phyloP scores from a whole-genome alignment of 1,284 basidiomycete species.

The Austropuccinia psidii region DNA sequence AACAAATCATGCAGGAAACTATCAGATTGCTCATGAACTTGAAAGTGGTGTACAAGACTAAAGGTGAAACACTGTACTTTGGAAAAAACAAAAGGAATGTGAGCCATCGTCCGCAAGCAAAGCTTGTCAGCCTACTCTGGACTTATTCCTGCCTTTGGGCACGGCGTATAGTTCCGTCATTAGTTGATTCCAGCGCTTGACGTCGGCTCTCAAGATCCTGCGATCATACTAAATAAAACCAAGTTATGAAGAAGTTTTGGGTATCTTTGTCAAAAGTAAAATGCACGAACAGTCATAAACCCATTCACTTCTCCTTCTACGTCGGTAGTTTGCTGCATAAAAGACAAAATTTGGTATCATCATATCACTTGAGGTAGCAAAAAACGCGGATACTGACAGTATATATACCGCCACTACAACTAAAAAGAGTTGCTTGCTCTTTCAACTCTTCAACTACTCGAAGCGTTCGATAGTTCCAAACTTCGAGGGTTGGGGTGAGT shows the following conservation, averaged over 20 bases:
- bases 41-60: too few relatives aligned
- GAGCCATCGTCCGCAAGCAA: too few relatives aligned
- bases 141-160: too few relatives aligned
- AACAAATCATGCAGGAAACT: too few relatives aligned
- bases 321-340: slow-evolving; percentile 30
- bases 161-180: not conserved
- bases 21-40: too few relatives aligned
- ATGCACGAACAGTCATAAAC: slow-evolving; percentile 12
- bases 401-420: slow-evolving; percentile 32
- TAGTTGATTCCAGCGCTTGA: slow-evolving; percentile 5
- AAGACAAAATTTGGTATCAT: not conserved
- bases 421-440: slow-evolving; percentile 1
- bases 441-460: slow-evolving; percentile 13
- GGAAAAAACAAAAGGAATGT: too few relatives aligned
- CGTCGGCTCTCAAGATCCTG: slow-evolving; percentile 13
- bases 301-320: slow-evolving; percentile 33
- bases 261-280: not conserved
- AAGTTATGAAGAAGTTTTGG: not conserved
- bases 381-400: slow-evolving; percentile 3
- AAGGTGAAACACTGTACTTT: too few relatives aligned
- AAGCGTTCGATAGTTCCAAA: slow-evolving; percentile 28
- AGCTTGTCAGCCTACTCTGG: too few relatives aligned
- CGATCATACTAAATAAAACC: slow-evolving; percentile 16
- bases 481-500: slow-evolving; percentile 2
- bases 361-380: not conserved